Conservation (phyloP, 805 yeast genomes). For the Metschnikowia vanudenii region DNA sequence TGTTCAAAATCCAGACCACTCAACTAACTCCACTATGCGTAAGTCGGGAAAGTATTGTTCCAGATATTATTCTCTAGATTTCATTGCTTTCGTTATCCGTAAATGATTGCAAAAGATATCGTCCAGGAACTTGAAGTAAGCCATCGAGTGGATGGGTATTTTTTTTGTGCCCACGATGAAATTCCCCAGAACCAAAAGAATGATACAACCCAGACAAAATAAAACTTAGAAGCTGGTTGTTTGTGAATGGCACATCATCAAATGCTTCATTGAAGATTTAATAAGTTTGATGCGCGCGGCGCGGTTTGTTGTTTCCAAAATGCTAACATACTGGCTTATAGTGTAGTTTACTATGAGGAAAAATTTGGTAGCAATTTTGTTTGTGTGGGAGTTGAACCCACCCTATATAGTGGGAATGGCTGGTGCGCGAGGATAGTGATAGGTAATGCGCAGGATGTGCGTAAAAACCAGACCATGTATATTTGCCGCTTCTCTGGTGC, state of each 20-base stretch:
- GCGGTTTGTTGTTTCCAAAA: conserved; percentile 9
- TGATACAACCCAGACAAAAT: not conserved
- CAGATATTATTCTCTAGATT: no score
- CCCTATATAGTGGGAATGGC: conserved; percentile 22
- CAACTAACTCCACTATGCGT: no score
- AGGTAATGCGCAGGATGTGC: conserved; percentile 19
- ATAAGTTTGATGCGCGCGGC: conserved; percentile 16
- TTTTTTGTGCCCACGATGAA: no score
- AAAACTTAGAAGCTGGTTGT: not conserved
- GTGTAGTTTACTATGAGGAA: conserved; percentile 20
- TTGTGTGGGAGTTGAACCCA: conserved; percentile 20
- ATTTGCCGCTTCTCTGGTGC: conserved; percentile 11
- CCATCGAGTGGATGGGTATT: no score
- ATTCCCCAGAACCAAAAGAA: not conserved
- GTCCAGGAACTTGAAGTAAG: not conserved
- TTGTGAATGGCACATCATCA: not conserved
- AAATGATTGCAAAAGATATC: no score
- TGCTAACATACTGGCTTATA: conserved; percentile 20
- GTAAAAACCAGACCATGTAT: conserved; percentile 17
- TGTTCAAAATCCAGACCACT: no score
- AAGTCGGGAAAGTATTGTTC: no score
- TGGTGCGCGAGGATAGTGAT: conserved; percentile 20
- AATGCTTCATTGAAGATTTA: not conserved
- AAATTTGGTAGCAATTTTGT: conserved; percentile 19
- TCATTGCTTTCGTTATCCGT: no score